A percentile compares a stretch with the other conserved stretches of the same genome.
phyloP scores from a whole-genome alignment of 2,329 filamentous ascomycete species.

The Sordariomycetes sp. region DNA sequence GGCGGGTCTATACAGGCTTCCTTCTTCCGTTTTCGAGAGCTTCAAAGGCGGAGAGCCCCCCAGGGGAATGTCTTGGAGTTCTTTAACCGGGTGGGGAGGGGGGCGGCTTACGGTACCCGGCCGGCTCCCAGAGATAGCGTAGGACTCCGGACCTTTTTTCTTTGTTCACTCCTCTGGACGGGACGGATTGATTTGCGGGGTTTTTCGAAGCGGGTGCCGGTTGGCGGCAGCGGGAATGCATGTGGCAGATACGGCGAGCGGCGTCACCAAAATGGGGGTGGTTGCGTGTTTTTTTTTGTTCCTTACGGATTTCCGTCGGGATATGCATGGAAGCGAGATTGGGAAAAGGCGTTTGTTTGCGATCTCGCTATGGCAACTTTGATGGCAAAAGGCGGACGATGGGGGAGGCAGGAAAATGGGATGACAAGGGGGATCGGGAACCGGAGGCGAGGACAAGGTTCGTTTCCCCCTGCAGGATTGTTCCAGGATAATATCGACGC shows the following conservation, averaged over 20 bases:
- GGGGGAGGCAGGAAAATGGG: neutral
- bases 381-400: neutral
- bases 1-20: neutral
- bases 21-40: neutral
- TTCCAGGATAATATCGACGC: neutral
- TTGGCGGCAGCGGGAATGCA: slow-evolving; percentile 3
- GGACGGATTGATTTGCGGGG: neutral
- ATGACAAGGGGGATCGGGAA: neutral
- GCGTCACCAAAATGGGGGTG: neutral
- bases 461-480: neutral
- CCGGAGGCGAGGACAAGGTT: neutral
- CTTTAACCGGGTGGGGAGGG: neutral
- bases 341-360: neutral
- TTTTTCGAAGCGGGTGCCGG: neutral
- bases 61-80: neutral
- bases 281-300: neutral
- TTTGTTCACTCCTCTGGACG: no score
- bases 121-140: neutral
- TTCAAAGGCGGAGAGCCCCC: neutral
- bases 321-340: neutral
- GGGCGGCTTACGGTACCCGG: neutral
- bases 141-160: neutral
- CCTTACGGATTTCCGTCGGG: neutral
- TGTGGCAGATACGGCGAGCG: slow-evolving; percentile 2
- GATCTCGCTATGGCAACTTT: no score